Percentiles rank a stretch among this genome's conserved stretches.
Evolutionary conservation across 2,329 filamentous ascomycete genomes (phyloP).

Genomic region (Stachybotrys echinatus): DNA sequence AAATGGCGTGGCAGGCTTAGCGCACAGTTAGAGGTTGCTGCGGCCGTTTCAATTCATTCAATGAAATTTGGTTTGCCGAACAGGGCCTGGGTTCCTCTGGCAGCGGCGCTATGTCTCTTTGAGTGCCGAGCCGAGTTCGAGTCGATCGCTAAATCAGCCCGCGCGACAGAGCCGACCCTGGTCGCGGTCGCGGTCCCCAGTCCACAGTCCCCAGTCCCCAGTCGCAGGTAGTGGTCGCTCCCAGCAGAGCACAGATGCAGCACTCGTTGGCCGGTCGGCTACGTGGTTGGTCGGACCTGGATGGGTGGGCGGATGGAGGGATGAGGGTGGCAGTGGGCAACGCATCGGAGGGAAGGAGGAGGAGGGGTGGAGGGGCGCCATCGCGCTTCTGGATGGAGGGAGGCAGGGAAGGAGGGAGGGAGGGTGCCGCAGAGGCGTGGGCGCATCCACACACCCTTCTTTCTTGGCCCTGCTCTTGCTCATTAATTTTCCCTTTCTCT

Average conservation of each 20-base stretch:
- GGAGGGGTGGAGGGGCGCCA: background rate
- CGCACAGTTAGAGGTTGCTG: no score
- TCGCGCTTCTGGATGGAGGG: background rate
- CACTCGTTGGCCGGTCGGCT: background rate
- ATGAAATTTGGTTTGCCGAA: background rate
- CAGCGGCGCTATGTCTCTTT: background rate
- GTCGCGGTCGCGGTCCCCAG: no score
- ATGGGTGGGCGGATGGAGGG: background rate
- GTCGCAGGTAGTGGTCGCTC: no score
- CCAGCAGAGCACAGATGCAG: background rate
- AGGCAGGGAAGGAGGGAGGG: background rate
- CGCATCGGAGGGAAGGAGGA: background rate
- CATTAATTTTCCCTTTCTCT: background rate
- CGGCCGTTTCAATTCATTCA: background rate
- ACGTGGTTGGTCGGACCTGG: background rate
- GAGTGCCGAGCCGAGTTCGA: background rate
- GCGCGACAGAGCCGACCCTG: background rate
- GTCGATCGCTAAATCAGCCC: background rate
- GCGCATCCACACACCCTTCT: background rate
- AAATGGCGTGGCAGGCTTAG: no score
- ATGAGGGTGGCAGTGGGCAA: background rate
- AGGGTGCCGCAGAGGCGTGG: background rate
- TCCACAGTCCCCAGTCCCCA: no score
- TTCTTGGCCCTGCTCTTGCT: background rate
- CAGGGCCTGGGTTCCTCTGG: background rate